Base-by-base conservation (phyloP, 495 filamentous ascomycete genomes). In the Neurospora sp. region DNA sequence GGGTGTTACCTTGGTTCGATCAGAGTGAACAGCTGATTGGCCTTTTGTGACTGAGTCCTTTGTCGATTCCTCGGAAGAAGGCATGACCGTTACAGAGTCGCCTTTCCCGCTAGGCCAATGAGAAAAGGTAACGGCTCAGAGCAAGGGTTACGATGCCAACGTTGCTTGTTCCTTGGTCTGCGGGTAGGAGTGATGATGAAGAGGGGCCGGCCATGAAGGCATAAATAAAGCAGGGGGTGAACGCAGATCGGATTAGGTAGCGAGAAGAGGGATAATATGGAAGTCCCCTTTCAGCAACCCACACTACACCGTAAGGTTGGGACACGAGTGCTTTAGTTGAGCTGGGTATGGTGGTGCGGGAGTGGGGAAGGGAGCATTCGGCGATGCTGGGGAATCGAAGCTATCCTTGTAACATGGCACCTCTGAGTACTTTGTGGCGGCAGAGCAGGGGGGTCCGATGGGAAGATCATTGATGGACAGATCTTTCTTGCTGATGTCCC, bases 1-100 rank as follows among this genome's bases (percentile, higher is more conserved):
- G 78, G 70, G 83, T 77, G 78, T 74, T 76, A 81, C 81, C 83
- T 84, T 79, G 81, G 80, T 79, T 82, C 81, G 83, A 76, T 78
- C 80, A 76, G 78, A 78, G 75, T 71, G 79, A 70, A 76, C 74
- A 76, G 74, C 71, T 82, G 77, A 85, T 84, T 84, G 80, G 82
- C 69, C 76, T 72, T 72, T 78, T 76, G 71, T 74, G 76, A 77
- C 81, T 81, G 81, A 83, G 81, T 78, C 83, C 78, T 81, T 80
- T 71, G 78, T 82, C 80, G 78, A 80, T 79, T 80, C 80, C 76
- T 81, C 82, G 83, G 82, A 80, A 78, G 79, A 81, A 83, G 81
- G 83, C 84, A 84, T 84, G 83, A 79, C 82, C 81, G 83, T 82
- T 81, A 82, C 82, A 76, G 80, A 81, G 79, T 77, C 76, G 78